Evolutionary conservation across 768 basidiomycete genomes (phyloP).

Genomic region (Tricholoma furcatifolium): DNA sequence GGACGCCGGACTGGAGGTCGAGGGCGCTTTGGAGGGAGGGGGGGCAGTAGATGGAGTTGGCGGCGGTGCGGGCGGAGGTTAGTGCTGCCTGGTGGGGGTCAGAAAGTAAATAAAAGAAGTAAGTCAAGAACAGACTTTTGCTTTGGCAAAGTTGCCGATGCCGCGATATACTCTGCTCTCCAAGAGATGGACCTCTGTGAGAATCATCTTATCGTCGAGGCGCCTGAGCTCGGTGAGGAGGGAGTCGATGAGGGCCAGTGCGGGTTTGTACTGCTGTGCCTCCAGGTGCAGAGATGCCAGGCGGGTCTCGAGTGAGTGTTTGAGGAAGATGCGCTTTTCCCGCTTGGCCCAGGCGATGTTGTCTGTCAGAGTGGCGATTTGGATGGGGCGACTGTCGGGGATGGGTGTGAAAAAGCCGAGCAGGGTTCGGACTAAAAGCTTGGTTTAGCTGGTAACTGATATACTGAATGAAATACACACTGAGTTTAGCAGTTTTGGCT

Average conservation of each 20-base stretch:
- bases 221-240: constrained; percentile 91
- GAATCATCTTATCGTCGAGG: constrained; percentile 96
- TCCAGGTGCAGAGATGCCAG: constrained; percentile 85
- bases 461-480: constrained; percentile 40
- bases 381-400: constrained; percentile 69
- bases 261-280: constrained; percentile 70
- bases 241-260: constrained; percentile 77
- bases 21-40: constrained; percentile 43
- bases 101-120: constrained; percentile 18
- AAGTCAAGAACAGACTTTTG: constrained; percentile 58
- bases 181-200: constrained; percentile 94
- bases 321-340: constrained; percentile 94
- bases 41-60: constrained; percentile 91
- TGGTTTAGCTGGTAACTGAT: neutral
- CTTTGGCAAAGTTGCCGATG: constrained; percentile 83
- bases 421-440: constrained; percentile 76
- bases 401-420: constrained; percentile 87
- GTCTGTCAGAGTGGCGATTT: constrained; percentile 84
- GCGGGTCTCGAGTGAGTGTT: constrained; percentile 90
- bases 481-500: constrained; percentile 95
- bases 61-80: constrained; percentile 89
- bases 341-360: constrained; percentile 90
- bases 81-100: constrained; percentile 62
- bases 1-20: constrained; percentile 62
- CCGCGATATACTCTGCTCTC: constrained; percentile 92